A percentile compares a stretch with the other conserved stretches of the same genome.
Conservation (phyloP, 2,329 filamentous ascomycete genomes). For the Cyphellophora europaea region DNA sequence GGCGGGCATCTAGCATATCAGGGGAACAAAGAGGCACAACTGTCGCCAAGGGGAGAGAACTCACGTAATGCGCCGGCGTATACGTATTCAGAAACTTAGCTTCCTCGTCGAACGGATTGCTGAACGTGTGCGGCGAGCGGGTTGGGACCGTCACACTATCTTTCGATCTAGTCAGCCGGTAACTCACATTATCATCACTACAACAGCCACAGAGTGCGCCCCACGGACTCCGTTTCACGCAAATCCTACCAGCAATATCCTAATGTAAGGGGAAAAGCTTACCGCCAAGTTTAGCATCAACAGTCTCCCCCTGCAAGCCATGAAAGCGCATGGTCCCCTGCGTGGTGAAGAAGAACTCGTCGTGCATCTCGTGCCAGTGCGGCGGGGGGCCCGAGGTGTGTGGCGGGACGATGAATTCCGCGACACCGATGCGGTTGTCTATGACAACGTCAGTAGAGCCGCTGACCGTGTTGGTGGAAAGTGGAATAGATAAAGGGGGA, state of each 20-base stretch:
- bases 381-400: constrained; percentile 16
- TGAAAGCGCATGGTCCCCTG: constrained; percentile 19
- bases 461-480: too few relatives aligned
- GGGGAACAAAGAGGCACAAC: too few relatives aligned
- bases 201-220: too few relatives aligned
- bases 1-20: too few relatives aligned
- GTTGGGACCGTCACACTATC: constrained; percentile 49
- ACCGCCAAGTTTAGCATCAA: constrained; percentile 13
- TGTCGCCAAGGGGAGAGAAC: too few relatives aligned
- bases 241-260: too few relatives aligned
- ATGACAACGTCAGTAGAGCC: too few relatives aligned
- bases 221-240: too few relatives aligned
- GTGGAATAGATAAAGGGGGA: too few relatives aligned
- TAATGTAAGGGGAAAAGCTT: too few relatives aligned
- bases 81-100: constrained; percentile 49
- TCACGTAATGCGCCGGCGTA: constrained; percentile 48
- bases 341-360: constrained; percentile 49
- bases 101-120: constrained; percentile 45
- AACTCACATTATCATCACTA: too few relatives aligned
- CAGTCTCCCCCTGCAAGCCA: constrained; percentile 14
- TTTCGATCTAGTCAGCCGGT: too few relatives aligned
- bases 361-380: constrained; percentile 31
- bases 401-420: constrained; percentile 18
- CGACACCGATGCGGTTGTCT: constrained; percentile 13
- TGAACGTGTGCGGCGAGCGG: constrained; percentile 47